Percentiles rank a stretch among this genome's conserved stretches.
phyloP scores from a whole-genome alignment of 768 basidiomycete species.

The Suillus spraguei region DNA sequence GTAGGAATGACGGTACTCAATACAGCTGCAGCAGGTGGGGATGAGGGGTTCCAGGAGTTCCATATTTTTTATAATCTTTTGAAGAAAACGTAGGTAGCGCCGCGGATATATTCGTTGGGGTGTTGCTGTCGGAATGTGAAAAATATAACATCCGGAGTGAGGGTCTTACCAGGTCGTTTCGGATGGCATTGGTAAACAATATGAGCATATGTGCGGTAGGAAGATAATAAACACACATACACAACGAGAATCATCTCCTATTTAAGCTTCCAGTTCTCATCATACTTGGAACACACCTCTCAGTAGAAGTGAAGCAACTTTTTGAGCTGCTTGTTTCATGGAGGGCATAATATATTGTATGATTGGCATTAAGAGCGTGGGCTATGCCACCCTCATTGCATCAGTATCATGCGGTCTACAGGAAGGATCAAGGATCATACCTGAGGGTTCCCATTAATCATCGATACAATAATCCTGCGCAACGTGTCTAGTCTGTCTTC shows the following conservation, averaged over 20 bases:
- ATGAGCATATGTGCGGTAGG: conserved; percentile 16
- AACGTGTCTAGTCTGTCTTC: neutral
- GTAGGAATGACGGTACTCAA: neutral
- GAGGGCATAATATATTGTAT: conserved; percentile 50
- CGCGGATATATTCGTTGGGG: neutral
- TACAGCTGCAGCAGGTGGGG: neutral
- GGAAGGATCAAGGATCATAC: conserved; percentile 44
- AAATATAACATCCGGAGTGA: neutral
- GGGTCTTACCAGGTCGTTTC: neutral
- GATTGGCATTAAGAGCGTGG: neutral
- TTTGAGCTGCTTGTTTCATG: conserved; percentile 94
- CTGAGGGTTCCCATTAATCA: conserved; percentile 16
- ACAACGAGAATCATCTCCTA: conserved; percentile 99
- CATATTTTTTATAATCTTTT: neutral
- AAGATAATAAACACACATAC: conserved; percentile 51
- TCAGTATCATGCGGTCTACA: neutral
- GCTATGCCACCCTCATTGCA: neutral
- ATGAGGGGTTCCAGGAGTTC: conserved; percentile 71
- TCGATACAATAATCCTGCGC: neutral
- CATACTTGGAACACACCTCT: conserved; percentile 98
- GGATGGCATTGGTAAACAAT: conserved; percentile 60
- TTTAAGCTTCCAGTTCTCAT: conserved; percentile 96
- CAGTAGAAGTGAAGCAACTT: conserved; percentile 92
- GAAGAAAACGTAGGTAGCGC: conserved; percentile 29
- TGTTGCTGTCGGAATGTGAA: neutral